These are phyloP conservation scores for Asterophora lycoperdoides DNA, from an alignment of 768 basidiomycete species.

Conservation along the genomic window DNA sequence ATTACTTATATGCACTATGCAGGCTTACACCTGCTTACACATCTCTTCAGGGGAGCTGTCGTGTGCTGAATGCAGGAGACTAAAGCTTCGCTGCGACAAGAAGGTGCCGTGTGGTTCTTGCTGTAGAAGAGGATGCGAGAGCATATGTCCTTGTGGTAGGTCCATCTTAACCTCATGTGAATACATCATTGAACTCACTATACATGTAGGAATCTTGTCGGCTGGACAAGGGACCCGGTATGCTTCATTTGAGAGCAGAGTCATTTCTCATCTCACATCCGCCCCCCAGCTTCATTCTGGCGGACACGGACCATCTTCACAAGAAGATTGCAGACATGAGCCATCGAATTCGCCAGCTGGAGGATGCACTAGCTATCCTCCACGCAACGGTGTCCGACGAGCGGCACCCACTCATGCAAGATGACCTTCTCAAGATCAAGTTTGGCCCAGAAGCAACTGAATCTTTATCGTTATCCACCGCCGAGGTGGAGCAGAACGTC, in stretches of 20 bases:
- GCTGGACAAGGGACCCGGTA: constrained; percentile 50
- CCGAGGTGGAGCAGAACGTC: constrained; percentile 29
- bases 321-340: constrained; percentile 64
- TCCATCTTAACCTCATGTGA: not conserved
- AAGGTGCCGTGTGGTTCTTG: constrained; percentile 49
- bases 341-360: constrained; percentile 62
- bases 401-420: constrained; percentile 54
- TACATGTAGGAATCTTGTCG: constrained; percentile 38
- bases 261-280: no score
- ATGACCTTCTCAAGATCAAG: constrained; percentile 52
- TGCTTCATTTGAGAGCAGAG: not conserved
- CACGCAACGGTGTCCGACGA: constrained; percentile 54
- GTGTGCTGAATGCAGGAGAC: constrained; percentile 49
- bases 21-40: not conserved
- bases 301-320: constrained; percentile 63
- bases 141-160: constrained; percentile 62
- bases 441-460: constrained; percentile 50
- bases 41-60: constrained; percentile 42
- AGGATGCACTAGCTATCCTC: constrained; percentile 61
- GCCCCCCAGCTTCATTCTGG: constrained; percentile 59
- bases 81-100: constrained; percentile 52
- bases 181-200: not conserved
- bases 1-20: constrained; percentile 4
- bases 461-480: constrained; percentile 11
- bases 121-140: constrained; percentile 54